phyloP scores from a whole-genome alignment of 345 rosid species.

The Citrus reticulata region DNA sequence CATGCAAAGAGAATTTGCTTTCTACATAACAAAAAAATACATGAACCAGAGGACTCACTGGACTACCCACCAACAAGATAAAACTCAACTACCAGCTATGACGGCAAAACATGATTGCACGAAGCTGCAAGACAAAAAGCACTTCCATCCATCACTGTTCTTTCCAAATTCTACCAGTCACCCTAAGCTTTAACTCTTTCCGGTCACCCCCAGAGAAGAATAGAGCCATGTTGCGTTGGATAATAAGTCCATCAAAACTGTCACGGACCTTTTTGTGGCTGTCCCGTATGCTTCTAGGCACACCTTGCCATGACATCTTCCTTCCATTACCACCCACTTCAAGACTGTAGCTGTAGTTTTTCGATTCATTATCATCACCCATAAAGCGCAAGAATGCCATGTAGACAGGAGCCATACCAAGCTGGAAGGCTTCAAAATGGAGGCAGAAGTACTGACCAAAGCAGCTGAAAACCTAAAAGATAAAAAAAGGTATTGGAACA shows the following conservation, averaged over 20 bases:
- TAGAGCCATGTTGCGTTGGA: slow-evolving; percentile 77
- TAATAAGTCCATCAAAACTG: slow-evolving; percentile 77
- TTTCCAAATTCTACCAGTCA: slow-evolving; percentile 84
- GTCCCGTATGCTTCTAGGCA: slow-evolving; percentile 77
- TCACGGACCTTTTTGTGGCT: slow-evolving; percentile 77
- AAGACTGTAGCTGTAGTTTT: slow-evolving; percentile 72
- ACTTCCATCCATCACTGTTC: slow-evolving; percentile 42
- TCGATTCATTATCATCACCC: slow-evolving; percentile 81
- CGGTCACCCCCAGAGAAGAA: slow-evolving; percentile 81
- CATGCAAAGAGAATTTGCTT: slow-evolving; percentile 61
- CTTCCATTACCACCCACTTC: slow-evolving; percentile 86
- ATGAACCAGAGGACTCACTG: slow-evolving; percentile 28
- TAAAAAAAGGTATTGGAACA: neutral
- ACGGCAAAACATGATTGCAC: neutral
- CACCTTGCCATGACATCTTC: slow-evolving; percentile 78
- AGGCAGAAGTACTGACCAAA: slow-evolving; percentile 76
- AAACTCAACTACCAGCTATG: slow-evolving; percentile 15
- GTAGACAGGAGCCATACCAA: slow-evolving; percentile 73
- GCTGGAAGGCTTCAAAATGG: slow-evolving; percentile 83
- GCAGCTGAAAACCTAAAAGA: slow-evolving; percentile 67
- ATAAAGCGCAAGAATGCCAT: slow-evolving; percentile 74
- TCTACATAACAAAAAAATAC: slow-evolving; percentile 27
- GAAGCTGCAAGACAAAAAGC: neutral
- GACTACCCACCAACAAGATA: neutral
- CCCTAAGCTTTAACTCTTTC: slow-evolving; percentile 76